Evolutionary conservation across 2,329 filamentous ascomycete species (phyloP).

Genomic region (Epichloe brachyelytri): DNA sequence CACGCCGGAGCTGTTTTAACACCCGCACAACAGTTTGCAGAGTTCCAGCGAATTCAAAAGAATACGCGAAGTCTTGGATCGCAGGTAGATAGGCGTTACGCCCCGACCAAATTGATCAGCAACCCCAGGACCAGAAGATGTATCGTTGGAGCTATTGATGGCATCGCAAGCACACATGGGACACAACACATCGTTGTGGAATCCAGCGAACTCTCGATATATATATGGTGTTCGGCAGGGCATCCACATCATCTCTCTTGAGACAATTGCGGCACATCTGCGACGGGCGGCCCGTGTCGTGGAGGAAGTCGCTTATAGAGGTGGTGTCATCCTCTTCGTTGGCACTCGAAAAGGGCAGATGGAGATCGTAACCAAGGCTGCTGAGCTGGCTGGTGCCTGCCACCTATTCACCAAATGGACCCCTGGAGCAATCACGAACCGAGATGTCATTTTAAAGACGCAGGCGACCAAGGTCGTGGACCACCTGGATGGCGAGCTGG

Average conservation of each 20-base stretch:
- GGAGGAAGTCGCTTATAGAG: slow-evolving; percentile 68
- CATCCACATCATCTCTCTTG: slow-evolving; percentile 86
- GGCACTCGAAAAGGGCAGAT: slow-evolving; percentile 77
- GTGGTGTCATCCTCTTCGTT: slow-evolving; percentile 80
- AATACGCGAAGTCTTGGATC: slow-evolving; percentile 37
- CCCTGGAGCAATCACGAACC: slow-evolving; percentile 84
- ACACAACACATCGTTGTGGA: slow-evolving; percentile 84
- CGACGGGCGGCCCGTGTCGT: slow-evolving; percentile 90
- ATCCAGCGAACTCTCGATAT: slow-evolving; percentile 85
- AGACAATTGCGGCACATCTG: slow-evolving; percentile 77
- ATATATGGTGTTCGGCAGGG: slow-evolving; percentile 83
- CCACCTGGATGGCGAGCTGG: slow-evolving; percentile 48
- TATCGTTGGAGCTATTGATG: slow-evolving; percentile 84
- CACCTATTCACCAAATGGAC: slow-evolving; percentile 92
- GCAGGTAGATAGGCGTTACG: slow-evolving; percentile 41
- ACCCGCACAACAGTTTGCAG: slow-evolving; percentile 26
- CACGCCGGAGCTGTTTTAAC: slow-evolving; percentile 23
- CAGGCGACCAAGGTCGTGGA: slow-evolving; percentile 65
- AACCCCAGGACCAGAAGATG: slow-evolving; percentile 66
- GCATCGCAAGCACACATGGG: slow-evolving; percentile 81
- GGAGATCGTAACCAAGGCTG: slow-evolving; percentile 67
- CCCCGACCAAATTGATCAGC: slow-evolving; percentile 50
- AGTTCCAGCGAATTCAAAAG: slow-evolving; percentile 25
- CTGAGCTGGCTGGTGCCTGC: slow-evolving; percentile 63
- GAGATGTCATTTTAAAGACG: slow-evolving; percentile 68